Evolutionary conservation across 768 basidiomycete genomes (phyloP), one percentile per base, ranked within the genome.

Genomic region (Candolleomyces efflorescens): DNA sequence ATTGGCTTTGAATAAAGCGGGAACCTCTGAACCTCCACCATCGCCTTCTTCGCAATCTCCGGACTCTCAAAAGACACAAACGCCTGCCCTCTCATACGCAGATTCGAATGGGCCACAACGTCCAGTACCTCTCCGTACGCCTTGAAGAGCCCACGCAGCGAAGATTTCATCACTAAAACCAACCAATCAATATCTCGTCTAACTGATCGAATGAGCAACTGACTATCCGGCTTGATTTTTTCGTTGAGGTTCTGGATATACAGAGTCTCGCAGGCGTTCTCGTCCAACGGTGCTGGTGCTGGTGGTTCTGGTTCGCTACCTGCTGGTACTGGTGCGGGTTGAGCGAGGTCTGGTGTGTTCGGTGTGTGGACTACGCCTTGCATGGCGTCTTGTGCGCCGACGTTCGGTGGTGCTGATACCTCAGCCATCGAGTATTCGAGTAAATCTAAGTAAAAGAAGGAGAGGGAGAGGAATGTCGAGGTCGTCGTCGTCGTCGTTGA

Each of bases 41-140:
- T 79, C 6, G 96, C 96, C 71, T 59, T 62, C 46, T 56, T 88
- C 44, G 53, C 53, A 22, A 54, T 58, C 39, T 59, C 87, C 37
- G 97, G 97, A 57, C 83, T 82, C 58, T 98, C 93, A 53, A 85
- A 78, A 36, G 85, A 85, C 56, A 99, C 92, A 68, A 99, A 99
- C 3, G 97, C 97, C 74, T 99, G 97, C 15, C 97, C 97, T 39
- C 97, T 82, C 97, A 99, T 99, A 39, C 97, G 86, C 59, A 99
- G 74, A 77, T 97, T 98, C 53, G 79, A 75, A 71, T 99, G 97
- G 10, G 95, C 94, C 18, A 94, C 90, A n/a, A 99, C 93, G 68
- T 96, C 93, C 24, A 98, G 73, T 17, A 99, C 90, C 60, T 91
- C 87, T 12, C 94, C 93, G 66, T 98, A 99, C 13, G 87, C 82